Conservation (phyloP, 140 eudicot species). For the Flaveria floridana region DNA sequence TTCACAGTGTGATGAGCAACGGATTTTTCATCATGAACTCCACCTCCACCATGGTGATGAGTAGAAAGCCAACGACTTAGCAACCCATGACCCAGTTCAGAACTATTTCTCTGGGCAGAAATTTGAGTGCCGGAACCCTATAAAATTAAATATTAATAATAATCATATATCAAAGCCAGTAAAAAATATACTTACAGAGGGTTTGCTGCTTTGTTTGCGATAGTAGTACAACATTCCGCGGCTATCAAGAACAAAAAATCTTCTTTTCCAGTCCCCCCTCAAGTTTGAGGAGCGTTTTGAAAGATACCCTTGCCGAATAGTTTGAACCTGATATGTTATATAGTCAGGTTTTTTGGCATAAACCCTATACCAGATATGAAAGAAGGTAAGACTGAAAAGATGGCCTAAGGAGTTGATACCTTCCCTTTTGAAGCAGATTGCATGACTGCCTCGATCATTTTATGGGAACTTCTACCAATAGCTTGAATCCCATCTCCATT, state of each 20-base stretch:
- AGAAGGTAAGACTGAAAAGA: constrained; percentile 1
- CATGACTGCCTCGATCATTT: constrained; percentile 95
- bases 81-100: constrained; percentile 95
- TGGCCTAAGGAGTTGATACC: constrained; percentile 35
- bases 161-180: constrained; percentile 13
- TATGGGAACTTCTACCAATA: constrained; percentile 95
- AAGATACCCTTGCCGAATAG: constrained; percentile 92
- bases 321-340: constrained; percentile 69
- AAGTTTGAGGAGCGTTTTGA: constrained; percentile 90
- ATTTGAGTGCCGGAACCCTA: constrained; percentile 80
- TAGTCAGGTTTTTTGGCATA: not conserved
- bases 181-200: constrained; percentile 64
- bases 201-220: constrained; percentile 89
- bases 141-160: constrained; percentile 14
- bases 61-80: constrained; percentile 99
- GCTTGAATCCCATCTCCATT: constrained; percentile 98
- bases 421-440: constrained; percentile 94
- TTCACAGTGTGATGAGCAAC: constrained; percentile 98
- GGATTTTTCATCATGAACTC: constrained; percentile 94
- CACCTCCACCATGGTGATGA: constrained; percentile 60
- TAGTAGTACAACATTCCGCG: constrained; percentile 96
- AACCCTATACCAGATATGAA: not conserved
- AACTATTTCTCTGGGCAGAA: constrained; percentile 91
- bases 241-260: constrained; percentile 98
- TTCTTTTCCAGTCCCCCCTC: constrained; percentile 98